Evolutionary conservation across 805 yeast genomes (phyloP).

Genomic region (Candida chauliodis): DNA sequence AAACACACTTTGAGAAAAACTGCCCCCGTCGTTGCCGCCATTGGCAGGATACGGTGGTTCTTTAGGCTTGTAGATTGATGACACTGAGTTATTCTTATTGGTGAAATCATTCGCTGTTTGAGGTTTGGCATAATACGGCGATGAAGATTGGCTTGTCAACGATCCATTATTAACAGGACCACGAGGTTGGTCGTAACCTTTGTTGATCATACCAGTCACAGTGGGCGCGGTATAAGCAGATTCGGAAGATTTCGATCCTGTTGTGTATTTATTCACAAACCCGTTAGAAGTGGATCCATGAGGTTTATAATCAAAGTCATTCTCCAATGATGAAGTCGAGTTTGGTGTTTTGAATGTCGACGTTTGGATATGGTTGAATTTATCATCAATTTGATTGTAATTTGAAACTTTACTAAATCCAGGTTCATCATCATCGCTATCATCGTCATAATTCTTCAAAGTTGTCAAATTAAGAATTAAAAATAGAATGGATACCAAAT

Average conservation of each 20-base stretch:
- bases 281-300: neutral
- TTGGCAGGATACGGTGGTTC: slow-evolving; percentile 3
- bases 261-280: neutral
- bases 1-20: slow-evolving; percentile 26
- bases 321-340: slow-evolving; percentile 15
- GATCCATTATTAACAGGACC: slow-evolving; percentile 1
- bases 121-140: slow-evolving; percentile 30
- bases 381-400: slow-evolving; percentile 17
- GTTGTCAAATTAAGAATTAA: slow-evolving; percentile 35
- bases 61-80: slow-evolving; percentile 12
- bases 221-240: too few species aligned
- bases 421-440: slow-evolving; percentile 14
- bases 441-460: slow-evolving; percentile 17
- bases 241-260: neutral
- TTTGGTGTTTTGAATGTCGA: slow-evolving; percentile 6
- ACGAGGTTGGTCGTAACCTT: slow-evolving; percentile 3
- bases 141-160: slow-evolving; percentile 9
- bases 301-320: slow-evolving; percentile 22
- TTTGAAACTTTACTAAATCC: slow-evolving; percentile 8
- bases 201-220: slow-evolving; percentile 1
- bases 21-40: neutral
- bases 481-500: slow-evolving; percentile 49
- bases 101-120: slow-evolving; percentile 34
- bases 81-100: slow-evolving; percentile 10
- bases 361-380: slow-evolving; percentile 12